phyloP scores from a whole-genome alignment of 2,329 filamentous ascomycete genomes.

The Aspergillus novofumigatus region DNA sequence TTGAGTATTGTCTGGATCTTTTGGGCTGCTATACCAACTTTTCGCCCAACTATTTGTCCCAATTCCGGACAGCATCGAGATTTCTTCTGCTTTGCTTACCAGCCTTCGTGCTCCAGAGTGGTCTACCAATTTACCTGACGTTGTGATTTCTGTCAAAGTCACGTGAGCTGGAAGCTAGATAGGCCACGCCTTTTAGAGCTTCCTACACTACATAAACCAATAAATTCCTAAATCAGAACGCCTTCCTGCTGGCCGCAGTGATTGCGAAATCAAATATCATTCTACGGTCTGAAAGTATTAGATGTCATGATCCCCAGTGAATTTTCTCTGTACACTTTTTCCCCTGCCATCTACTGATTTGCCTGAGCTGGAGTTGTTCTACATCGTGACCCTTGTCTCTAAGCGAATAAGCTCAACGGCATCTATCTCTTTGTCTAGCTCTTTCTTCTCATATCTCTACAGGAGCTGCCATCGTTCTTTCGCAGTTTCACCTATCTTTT shows the following conservation, averaged over 20 bases:
- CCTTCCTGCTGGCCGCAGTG: constrained; percentile 8
- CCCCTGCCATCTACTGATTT: not conserved
- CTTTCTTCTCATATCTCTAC: not conserved
- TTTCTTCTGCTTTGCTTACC: not conserved
- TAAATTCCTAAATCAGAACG: constrained; percentile 13
- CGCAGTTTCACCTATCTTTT: not conserved
- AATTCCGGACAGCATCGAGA: not conserved
- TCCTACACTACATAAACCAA: constrained; percentile 19
- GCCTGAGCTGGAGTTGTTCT: not conserved
- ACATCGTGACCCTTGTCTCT: not conserved
- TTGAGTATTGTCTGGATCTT: no score
- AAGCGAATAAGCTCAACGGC: not conserved
- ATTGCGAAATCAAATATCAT: constrained; percentile 1
- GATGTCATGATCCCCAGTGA: constrained; percentile 6
- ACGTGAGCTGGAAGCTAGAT: constrained; percentile 18
- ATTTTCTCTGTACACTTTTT: constrained; percentile 8
- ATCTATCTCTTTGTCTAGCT: not conserved
- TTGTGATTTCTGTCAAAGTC: constrained; percentile 4
- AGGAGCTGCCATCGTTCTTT: not conserved
- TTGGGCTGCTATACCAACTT: no score
- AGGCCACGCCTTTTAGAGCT: constrained; percentile 19
- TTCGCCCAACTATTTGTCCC: no score
- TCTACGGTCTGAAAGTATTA: not conserved
- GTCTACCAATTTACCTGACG: no score
- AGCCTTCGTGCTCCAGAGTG: not conserved